Evolutionary conservation across 805 yeast species (phyloP).

Genomic region (Nakazawaea laoshanensis): DNA sequence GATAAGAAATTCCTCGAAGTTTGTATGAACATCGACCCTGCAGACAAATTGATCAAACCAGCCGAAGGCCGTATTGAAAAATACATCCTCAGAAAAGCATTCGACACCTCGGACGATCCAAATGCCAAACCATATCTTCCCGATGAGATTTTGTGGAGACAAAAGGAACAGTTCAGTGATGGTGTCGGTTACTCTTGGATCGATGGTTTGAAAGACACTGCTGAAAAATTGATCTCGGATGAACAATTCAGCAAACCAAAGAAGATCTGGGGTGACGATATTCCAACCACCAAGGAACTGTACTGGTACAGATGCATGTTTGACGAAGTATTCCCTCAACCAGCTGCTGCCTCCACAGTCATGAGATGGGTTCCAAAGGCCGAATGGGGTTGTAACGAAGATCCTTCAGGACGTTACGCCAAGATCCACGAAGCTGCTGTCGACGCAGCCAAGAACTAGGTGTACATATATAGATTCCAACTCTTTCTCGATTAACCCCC

Average conservation of each 20-base stretch:
- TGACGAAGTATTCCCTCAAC: conserved; percentile 84
- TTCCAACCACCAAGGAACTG: conserved; percentile 97
- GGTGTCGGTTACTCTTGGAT: conserved; percentile 99
- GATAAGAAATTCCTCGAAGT: conserved; percentile 88
- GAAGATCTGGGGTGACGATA: conserved; percentile 92
- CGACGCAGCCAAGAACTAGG: conserved; percentile 14
- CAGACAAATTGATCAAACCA: conserved; percentile 75
- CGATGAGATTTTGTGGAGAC: conserved; percentile 96
- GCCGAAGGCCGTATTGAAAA: conserved; percentile 81
- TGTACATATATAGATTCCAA: neutral
- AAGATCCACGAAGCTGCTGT: conserved; percentile 76
- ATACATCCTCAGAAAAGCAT: conserved; percentile 94
- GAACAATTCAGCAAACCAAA: conserved; percentile 88
- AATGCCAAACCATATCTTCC: conserved; percentile 81
- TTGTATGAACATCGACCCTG: conserved; percentile 91
- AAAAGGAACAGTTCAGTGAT: conserved; percentile 98
- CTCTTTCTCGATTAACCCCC: neutral
- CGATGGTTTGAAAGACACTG: conserved; percentile 93
- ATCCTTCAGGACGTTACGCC: conserved; percentile 97
- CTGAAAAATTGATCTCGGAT: conserved; percentile 78
- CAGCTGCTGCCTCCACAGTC: conserved; percentile 92
- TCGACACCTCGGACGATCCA: conserved; percentile 86
- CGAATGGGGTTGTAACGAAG: conserved; percentile 99
- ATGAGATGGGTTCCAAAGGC: conserved; percentile 99
- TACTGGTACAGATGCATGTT: conserved; percentile 98